Conservation (phyloP, 139 green algal genomes). For the Zygnema circumcarinatum region DNA sequence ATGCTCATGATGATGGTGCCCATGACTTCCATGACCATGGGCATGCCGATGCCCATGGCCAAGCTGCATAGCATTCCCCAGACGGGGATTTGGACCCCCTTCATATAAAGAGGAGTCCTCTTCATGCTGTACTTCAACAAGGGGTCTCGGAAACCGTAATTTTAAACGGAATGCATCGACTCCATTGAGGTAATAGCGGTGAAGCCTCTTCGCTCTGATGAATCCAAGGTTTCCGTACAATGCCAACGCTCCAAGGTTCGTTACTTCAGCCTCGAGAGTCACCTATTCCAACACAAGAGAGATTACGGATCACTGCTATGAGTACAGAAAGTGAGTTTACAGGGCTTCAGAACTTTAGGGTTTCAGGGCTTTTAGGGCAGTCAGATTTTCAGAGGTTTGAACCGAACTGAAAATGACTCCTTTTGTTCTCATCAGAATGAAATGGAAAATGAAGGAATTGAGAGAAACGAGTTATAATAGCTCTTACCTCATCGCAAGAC, state of each 20-base stretch:
- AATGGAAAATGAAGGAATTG: not conserved
- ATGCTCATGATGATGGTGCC: conserved; percentile 16
- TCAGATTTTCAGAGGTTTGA: too few relatives aligned
- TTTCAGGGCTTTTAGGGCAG: too few relatives aligned
- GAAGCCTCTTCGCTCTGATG: conserved; percentile 93
- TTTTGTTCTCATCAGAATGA: not conserved
- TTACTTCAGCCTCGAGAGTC: conserved; percentile 94
- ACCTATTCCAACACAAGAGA: conserved; percentile 72
- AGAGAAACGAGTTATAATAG: not conserved
- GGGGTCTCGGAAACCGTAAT: conserved; percentile 80
- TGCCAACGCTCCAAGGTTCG: conserved; percentile 86
- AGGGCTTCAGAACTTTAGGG: too few relatives aligned
- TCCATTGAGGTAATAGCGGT: conserved; percentile 96
- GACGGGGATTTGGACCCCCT: not conserved
- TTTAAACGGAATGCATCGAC: conserved; percentile 95
- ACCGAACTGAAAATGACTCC: too few relatives aligned
- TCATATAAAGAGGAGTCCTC: not conserved
- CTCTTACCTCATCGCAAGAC: conserved; percentile 60
- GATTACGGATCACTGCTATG: conserved; percentile 2
- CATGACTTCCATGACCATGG: conserved; percentile 13
- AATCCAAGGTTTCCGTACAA: conserved; percentile 97
- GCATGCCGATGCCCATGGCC: not conserved
- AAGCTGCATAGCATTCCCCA: conserved; percentile 15
- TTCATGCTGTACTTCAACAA: not conserved
- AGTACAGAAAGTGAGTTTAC: not conserved